Conservation (phyloP, 108 stramenopile species). For the Nitzschia palea region DNA sequence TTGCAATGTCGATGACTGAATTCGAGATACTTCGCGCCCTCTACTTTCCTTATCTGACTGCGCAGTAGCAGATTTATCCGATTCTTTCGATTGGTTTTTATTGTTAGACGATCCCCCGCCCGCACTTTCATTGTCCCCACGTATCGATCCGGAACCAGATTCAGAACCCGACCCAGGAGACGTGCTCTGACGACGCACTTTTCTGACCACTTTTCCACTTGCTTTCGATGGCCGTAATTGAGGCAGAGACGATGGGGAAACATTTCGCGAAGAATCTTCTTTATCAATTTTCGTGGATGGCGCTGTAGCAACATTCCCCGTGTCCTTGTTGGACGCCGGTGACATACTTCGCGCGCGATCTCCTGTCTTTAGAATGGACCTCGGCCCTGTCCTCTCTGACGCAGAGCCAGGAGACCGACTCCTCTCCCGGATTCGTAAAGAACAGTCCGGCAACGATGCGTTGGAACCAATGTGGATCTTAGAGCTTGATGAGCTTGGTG, state of each 20-base stretch:
- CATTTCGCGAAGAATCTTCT: too few relatives aligned
- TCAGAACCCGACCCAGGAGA: slow-evolving; percentile 15
- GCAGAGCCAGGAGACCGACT: slow-evolving; percentile 8
- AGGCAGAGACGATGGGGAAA: too few relatives aligned
- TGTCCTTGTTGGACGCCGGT: too few relatives aligned
- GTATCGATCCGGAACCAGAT: background rate
- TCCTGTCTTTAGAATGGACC: background rate
- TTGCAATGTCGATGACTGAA: background rate
- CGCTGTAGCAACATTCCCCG: too few relatives aligned
- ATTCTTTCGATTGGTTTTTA: background rate
- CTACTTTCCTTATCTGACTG: background rate
- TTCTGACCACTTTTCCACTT: background rate
- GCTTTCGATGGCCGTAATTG: too few relatives aligned
- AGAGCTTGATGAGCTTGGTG: background rate
- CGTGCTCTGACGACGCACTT: background rate
- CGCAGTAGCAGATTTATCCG: background rate
- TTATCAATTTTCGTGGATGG: too few relatives aligned
- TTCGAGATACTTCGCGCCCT: background rate
- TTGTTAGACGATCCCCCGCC: too few relatives aligned
- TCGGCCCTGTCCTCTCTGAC: background rate
- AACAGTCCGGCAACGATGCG: too few relatives aligned
- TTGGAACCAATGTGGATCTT: too few relatives aligned
- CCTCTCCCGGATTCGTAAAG: too few relatives aligned
- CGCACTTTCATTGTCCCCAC: background rate
- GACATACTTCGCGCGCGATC: background rate